Evolutionary conservation across 163 green algal genomes (phyloP), one percentile per base, ranked within the genome.

Genomic region (Chlamydomonas reinhardtii): DNA sequence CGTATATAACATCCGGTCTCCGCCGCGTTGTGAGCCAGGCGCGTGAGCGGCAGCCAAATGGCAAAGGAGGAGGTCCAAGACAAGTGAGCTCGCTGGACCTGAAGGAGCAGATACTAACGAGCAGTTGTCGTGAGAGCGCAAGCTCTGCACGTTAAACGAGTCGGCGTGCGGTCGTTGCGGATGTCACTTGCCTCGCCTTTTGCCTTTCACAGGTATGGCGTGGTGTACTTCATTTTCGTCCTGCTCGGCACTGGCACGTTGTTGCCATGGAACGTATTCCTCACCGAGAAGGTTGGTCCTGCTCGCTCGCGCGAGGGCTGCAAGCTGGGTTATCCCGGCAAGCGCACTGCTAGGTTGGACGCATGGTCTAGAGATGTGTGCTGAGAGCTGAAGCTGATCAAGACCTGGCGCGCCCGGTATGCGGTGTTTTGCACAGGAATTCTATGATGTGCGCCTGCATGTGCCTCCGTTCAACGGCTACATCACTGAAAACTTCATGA

Each of bases 211-310:
- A 94, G 90, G 70, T 94, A 88, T 87, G 84, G 88, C 5, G 64
- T 92, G 9, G 90, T 94, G 3, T 94, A 93, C 76, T 87, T 92
- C 65, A 95, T 95, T 35, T 90, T 95, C 29, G 87, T 96, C 3
- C 75, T 96, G 8, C 76, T 96, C n/a, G 94, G 94, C 24, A 89
- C 93, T 20, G 93, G 91, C 37, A 96, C 93, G 14, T 68, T 97
- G 34, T 88, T 96, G 35, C 93, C 94, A 0, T 95, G 86, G 82
- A 97, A 97, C 56, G 93, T 96, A 0, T 95, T 97, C 65, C 90
- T 96, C 62, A 96, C 94, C 29, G 90, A 94, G 70, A 93, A 92
- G 74, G 73, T 74, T 11, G 64, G 76, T 35, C 17, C 24, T 48
- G 39, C 39, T 11, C 61, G 11, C 61, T 29, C 24, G 5, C 61